Evolutionary conservation across 495 filamentous ascomycete genomes (phyloP), one percentile per base, ranked within the genome.

Genomic region (Acidomyces sp.): DNA sequence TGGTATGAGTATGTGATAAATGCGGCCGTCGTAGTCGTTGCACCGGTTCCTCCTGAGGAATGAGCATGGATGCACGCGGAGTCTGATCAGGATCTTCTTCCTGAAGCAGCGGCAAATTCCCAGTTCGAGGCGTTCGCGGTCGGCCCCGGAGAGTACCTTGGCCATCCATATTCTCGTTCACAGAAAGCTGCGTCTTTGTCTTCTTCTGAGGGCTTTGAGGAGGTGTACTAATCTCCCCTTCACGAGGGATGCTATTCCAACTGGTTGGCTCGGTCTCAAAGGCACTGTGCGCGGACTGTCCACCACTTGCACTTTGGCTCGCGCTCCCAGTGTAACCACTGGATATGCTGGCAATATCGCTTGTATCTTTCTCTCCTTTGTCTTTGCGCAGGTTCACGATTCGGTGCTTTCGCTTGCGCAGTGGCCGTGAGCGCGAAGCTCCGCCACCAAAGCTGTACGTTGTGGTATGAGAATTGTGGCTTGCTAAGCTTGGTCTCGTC

Each of bases 391-490:
- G 62, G 56, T 96, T 86, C 43, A 97, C 85, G 21, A 97, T 82
- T n/a, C 90, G 74, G 45, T 75, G 86, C 71, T 93, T 96, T 58
- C 85, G 81, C 56, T 80, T 87, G 22, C 83, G 71, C 20, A 72
- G 71, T n/a, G 72, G 61, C 28, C 66, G 65, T 19, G 69, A 61
- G 56, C 82, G 78, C 6, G 75, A 70, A 25, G 75, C 68, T 23
- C 71, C 71, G 11, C 74, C 65, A 1, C 77, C 79, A 26, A 83
- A 63, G 16, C 67, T 72, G 28, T 87, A 62, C 0, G 80, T 78
- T 56, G n/a, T 59, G 54, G 41, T 60, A 45, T 41, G 55, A 57
- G 44, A 67, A 53, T 36, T 13, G 23, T 42, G 23, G 33, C 37
- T 54, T 1, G 44, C 37, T n/a, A 54, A 24, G 16, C 45, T 45